Conservation (phyloP, 805 yeast genomes). For the Cyberlindnera misumaiensis region DNA sequence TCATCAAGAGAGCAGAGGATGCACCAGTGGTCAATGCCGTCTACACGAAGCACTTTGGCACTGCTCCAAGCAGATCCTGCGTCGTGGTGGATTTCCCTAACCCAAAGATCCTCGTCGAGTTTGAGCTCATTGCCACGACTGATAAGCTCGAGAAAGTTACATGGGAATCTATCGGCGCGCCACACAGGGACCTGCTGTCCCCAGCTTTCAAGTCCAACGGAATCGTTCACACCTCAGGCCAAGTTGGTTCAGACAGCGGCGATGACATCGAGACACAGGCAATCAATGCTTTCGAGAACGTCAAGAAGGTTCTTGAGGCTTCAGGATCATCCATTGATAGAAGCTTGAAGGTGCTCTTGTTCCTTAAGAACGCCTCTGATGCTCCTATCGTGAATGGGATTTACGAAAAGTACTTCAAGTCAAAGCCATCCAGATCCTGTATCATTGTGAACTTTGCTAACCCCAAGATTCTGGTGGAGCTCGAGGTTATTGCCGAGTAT, state of each 20-base stretch:
- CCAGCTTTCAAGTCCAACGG: constrained; percentile 37
- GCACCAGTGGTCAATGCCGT: constrained; percentile 39
- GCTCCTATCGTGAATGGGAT: constrained; percentile 39
- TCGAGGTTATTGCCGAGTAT: constrained; percentile 39
- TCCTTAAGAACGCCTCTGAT: constrained; percentile 37
- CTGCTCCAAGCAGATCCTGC: constrained; percentile 48
- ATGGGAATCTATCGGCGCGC: constrained; percentile 29
- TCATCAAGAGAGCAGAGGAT: constrained; percentile 38
- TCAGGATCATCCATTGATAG: constrained; percentile 40
- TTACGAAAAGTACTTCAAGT: constrained; percentile 38
- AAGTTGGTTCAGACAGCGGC: constrained; percentile 38
- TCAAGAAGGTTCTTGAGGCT: constrained; percentile 34
- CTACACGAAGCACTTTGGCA: constrained; percentile 38
- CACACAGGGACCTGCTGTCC: constrained; percentile 28
- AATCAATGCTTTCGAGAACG: constrained; percentile 35
- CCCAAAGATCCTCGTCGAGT: constrained; percentile 41
- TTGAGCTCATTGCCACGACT: constrained; percentile 39
- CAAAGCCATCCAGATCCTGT: constrained; percentile 48
- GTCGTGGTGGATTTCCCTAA: constrained; percentile 47
- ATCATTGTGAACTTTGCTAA: constrained; percentile 46
- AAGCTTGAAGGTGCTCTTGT: constrained; percentile 43
- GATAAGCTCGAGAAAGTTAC: constrained; percentile 21
- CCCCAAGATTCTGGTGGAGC: constrained; percentile 41
- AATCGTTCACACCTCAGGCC: constrained; percentile 42
- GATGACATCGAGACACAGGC: constrained; percentile 40